Conservation (phyloP, 441 rosid genomes). For the Gossypium davidsonii region DNA sequence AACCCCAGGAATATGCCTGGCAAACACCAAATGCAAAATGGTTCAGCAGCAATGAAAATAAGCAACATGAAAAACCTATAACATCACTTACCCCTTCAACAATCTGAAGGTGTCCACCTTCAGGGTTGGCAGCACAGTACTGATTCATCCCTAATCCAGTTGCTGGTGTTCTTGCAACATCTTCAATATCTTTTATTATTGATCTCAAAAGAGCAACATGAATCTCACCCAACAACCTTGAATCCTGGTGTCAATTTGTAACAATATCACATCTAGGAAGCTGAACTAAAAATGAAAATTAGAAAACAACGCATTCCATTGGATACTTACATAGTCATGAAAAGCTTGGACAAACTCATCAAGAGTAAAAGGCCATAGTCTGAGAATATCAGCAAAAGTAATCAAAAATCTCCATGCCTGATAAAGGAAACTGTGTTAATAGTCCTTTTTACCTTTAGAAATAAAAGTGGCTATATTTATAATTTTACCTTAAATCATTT, state of each 20-base stretch:
- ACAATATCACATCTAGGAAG: slow-evolving; percentile 17
- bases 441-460: slow-evolving; percentile 7
- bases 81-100: slow-evolving; percentile 82
- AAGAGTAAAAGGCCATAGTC: slow-evolving; percentile 96
- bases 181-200: slow-evolving; percentile 87
- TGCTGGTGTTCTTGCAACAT: slow-evolving; percentile 87
- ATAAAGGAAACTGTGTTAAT: slow-evolving; percentile 19
- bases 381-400: slow-evolving; percentile 87
- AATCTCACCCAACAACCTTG: slow-evolving; percentile 90
- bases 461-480: slow-evolving; percentile 5
- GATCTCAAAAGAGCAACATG: slow-evolving; percentile 71
- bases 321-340: slow-evolving; percentile 78
- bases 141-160: slow-evolving; percentile 76
- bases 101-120: slow-evolving; percentile 92
- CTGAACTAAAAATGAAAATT: slow-evolving; percentile 8
- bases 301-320: not conserved
- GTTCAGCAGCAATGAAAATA: slow-evolving; percentile 19
- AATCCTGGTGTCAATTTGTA: slow-evolving; percentile 53
- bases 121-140: slow-evolving; percentile 76
- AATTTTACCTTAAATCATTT: slow-evolving; percentile 8
- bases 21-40: slow-evolving; percentile 17
- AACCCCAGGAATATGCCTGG: slow-evolving; percentile 98
- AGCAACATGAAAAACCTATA: not conserved
- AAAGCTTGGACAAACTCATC: slow-evolving; percentile 96
- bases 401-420: slow-evolving; percentile 97